Percentiles rank a stretch among this genome's conserved stretches.
Conservation (phyloP, 306 rosid genomes). For the Citrullus mucosospermus region DNA sequence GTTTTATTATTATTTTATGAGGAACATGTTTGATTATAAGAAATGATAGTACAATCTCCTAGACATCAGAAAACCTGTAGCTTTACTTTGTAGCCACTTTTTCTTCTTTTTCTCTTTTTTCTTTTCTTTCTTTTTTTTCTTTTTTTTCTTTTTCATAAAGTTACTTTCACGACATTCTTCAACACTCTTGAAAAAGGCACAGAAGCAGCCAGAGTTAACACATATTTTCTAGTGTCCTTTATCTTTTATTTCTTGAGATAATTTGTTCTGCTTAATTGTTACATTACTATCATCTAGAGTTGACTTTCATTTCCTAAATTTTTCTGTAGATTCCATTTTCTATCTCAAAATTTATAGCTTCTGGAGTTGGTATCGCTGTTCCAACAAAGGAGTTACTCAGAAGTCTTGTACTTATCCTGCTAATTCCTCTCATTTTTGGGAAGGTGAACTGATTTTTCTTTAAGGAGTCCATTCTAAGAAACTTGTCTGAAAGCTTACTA, state of each 20-base stretch:
- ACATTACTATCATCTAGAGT: not conserved
- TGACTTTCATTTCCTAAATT: slow-evolving; percentile 17
- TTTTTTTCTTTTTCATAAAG: not conserved
- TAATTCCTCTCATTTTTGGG: slow-evolving; percentile 72
- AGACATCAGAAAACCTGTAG: not conserved
- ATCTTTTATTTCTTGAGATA: not conserved
- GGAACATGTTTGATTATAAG: not conserved
- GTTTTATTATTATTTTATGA: not conserved
- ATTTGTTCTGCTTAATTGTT: not conserved
- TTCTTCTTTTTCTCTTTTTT: not conserved
- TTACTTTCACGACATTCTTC: not conserved
- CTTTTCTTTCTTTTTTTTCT: too few species aligned
- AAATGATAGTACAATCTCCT: not conserved
- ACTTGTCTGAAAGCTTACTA: not conserved
- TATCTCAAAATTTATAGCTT: slow-evolving; percentile 64
- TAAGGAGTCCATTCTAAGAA: not conserved
- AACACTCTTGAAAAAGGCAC: not conserved
- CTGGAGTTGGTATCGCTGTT: slow-evolving; percentile 72
- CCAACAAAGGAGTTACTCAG: slow-evolving; percentile 70
- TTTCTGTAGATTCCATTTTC: slow-evolving; percentile 69
- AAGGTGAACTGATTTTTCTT: slow-evolving; percentile 44
- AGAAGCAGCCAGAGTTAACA: not conserved
- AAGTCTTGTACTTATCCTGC: slow-evolving; percentile 61
- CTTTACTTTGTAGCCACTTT: not conserved
- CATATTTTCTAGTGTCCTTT: not conserved